phyloP scores from a whole-genome alignment of 495 filamentous ascomycete species.

The Penicillium verhagenii region DNA sequence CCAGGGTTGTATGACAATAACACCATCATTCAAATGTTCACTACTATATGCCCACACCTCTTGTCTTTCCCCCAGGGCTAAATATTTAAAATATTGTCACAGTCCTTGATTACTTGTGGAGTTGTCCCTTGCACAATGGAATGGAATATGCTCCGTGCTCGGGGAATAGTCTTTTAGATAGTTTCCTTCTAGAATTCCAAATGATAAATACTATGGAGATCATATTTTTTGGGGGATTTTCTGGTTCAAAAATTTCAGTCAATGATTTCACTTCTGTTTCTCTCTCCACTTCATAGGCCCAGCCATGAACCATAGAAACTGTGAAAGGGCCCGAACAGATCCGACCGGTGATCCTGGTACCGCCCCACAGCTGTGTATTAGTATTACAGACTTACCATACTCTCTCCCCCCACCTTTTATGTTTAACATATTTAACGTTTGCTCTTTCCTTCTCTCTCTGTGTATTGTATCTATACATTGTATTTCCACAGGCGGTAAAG shows the following conservation, averaged over 20 bases:
- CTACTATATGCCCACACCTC: too few species aligned
- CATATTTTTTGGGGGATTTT: too few species aligned
- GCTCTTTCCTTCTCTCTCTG: too few species aligned
- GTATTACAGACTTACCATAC: background rate
- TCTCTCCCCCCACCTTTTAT: background rate
- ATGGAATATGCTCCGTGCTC: background rate
- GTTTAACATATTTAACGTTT: too few species aligned
- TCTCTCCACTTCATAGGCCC: constrained; percentile 5
- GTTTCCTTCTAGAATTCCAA: constrained; percentile 12
- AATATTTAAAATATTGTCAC: too few species aligned
- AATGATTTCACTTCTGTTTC: constrained; percentile 26
- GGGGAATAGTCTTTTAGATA: background rate
- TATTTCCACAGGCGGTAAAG: too few species aligned
- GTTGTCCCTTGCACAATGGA: background rate
- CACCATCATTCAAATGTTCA: too few species aligned
- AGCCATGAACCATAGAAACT: constrained; percentile 9
- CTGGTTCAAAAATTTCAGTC: constrained; percentile 13
- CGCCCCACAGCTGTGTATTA: background rate
- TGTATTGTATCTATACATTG: too few species aligned
- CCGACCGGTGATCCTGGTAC: constrained; percentile 8
- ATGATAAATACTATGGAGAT: constrained; percentile 20
- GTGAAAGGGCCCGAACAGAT: constrained; percentile 21
- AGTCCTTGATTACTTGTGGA: too few species aligned
- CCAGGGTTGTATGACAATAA: too few species aligned
- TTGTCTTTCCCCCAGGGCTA: too few species aligned